Base-by-base conservation (phyloP, 192 early-diverging fungal species). In the Phlyctochytrium bullatum region DNA sequence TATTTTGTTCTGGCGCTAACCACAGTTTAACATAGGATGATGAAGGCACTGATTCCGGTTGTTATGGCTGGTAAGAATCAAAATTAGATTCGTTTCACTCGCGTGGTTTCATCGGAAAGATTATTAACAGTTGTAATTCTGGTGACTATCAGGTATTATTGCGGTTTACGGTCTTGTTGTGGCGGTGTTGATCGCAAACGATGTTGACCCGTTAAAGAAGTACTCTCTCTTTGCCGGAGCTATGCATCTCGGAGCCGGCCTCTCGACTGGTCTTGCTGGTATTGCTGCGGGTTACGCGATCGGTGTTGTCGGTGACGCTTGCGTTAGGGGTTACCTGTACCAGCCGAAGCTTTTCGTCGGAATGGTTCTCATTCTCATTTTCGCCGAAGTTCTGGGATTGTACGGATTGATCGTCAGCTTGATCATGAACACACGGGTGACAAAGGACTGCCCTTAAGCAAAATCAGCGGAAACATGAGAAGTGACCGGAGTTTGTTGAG, bases 91-190 rank as follows among this genome's bases (percentile, higher is more conserved):
- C 17, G 50, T 62, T 16, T 12, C 31, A 33, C 24, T 74, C 34
- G 16, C 29, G 51, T 25, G 20, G 1, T 23, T 25, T 52, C 60
- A 64, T 62, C 36, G 31, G 4, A 36, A 34, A 17, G 28, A 30
- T 24, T 6, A 16, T 58, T 24, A 10, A 27, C 10, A 24, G 24
- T 10, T 23, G 57, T 58, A 24, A 6, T 58, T 16, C 6, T 24
- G 31, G 20, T 17, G 16, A 2, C 17, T 20, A 52, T 17, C 36
- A 71, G 96, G 95, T 88, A 99, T 99, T 75, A 88, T 99, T 79
- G 94, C 90, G 32, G 93, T 99, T 53, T 99, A 99, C 84, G 97
- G 97, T 58, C 86, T 99, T 24, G 95, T 99, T 6, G 92, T 98
- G 33, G 84, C 93, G 52, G 97, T 99, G 61, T 79, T 99, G 67